Evolutionary conservation across 169 alveolate genomes (phyloP), one percentile per base, ranked within the genome.

Genomic region (Ichthyophthirius multifiliis): DNA sequence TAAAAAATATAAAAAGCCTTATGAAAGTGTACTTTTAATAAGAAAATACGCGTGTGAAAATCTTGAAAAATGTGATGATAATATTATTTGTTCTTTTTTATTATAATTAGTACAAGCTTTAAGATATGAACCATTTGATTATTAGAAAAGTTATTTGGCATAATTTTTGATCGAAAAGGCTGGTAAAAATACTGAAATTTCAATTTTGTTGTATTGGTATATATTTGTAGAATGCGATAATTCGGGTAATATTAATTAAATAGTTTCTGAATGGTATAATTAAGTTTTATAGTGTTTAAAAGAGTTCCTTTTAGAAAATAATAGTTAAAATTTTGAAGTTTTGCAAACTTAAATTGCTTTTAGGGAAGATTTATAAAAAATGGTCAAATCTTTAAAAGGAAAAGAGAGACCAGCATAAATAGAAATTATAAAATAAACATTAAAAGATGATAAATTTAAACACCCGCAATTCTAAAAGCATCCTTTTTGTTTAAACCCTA

Each of bases 1-100:
- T 62, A 84, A 75, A 39, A 76, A 73, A 44, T 55, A 44, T 45
- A 74, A 76, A 73, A 85, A 65, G 44, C 87, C 74, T 86, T 85
- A 41, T 34, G 45, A 16, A 5, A 91, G 92, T 23, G 89, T 88
- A 76, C 64, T 81, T 27, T 90, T 90, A 73, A 84, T 96, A n/a
- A 83, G 98, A 43, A 93, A 81, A 67, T 89, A 90, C 75, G 97
- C 98, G 0, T 93, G 92, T 4, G 83, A 88, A 44, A 67, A 87
- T 62, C 85, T 96, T 39, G 87, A 86, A 44, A 82, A 86, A 55
- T 75, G 75, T 32, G 32, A 41, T 30, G 79, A 67, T 34, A 89
- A 88, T 31, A 82, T 84, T n/a, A 73, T 93, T 18, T 86, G 87
- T 65, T 84, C 83, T 75, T 90, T 93, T 23, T 85, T 93, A 83